Evolutionary conservation across 2,329 filamentous ascomycete species (phyloP).

Genomic region (Trichoderma endophyticum): DNA sequence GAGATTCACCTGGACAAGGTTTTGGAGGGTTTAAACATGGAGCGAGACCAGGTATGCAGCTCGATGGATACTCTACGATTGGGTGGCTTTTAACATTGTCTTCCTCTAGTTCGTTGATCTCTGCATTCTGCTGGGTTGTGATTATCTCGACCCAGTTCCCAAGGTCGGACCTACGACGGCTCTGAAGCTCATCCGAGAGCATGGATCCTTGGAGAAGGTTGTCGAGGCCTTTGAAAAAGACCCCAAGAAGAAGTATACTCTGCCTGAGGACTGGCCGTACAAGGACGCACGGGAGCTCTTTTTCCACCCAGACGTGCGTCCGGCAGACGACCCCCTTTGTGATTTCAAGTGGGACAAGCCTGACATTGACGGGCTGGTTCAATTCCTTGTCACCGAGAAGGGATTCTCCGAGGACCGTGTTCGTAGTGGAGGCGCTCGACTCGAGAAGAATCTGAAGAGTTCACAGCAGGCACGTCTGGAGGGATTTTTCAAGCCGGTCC

Average conservation of each 20-base stretch:
- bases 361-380: conserved; percentile 82
- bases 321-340: conserved; percentile 79
- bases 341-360: conserved; percentile 98
- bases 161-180: conserved; percentile 91
- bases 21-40: conserved; percentile 83
- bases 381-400: conserved; percentile 90
- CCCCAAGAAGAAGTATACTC: conserved; percentile 71
- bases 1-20: conserved; percentile 89
- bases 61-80: neutral
- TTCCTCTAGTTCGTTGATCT: conserved; percentile 76
- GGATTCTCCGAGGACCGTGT: conserved; percentile 96
- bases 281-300: conserved; percentile 89
- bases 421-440: conserved; percentile 68
- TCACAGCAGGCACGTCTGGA: conserved; percentile 88
- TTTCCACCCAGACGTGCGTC: conserved; percentile 81
- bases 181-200: conserved; percentile 88
- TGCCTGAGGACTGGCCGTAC: conserved; percentile 97
- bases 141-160: conserved; percentile 94
- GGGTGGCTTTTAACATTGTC: neutral
- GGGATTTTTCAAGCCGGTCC: conserved; percentile 93
- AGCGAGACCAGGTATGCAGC: conserved; percentile 68
- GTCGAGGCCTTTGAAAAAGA: conserved; percentile 76
- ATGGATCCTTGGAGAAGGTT: conserved; percentile 82
- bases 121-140: conserved; percentile 94
- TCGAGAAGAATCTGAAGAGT: conserved; percentile 88